Evolutionary conservation across 345 rosid species (phyloP), one percentile per base, ranked within the genome.

Genomic region (Aquilaria sinensis): DNA sequence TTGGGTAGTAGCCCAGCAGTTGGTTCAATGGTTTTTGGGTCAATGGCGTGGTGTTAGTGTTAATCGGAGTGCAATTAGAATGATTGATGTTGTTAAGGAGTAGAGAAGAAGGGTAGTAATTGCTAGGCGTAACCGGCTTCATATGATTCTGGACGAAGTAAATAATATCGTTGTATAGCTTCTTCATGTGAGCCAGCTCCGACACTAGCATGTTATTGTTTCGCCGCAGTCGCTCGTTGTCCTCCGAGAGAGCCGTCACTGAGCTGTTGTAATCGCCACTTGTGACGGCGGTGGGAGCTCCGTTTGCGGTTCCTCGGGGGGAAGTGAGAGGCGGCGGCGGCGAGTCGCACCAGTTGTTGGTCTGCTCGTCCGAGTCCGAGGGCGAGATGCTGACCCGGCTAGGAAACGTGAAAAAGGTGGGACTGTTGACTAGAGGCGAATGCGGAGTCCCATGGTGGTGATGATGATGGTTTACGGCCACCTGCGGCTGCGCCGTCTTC

Each of bases 91-190:
- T 77, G 62, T 71, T 73, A 53, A 77, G 77, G 41, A 79, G 68
- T 48, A 85, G 74, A 31, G 92, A 75, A 53, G 83, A 64, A 59
- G 75, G 73, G 56, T 80, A 74, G 61, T 78, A 77, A 74, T 75
- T 79, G 67, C 90, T 82, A 0, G 95, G 96, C 51, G 83, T 55
- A 12, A 84, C 95, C 5, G 96, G 91, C 81, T 89, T 87, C 48
- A 87, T 91, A 72, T 89, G 98, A 70, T 92, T 89, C 62, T 92
- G 96, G 54, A 93, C 96, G 58, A 93, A 93, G 70, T 84, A 86
- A 73, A 86, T 90, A 61, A 93, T 88, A 73, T 93, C 97, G 64
- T 84, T 84, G 79, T 90, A 90, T 30, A 90, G 97, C 77, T 88
- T 93, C 74, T 77, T 88, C 94, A 90, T 93, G 63, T 93, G 94